Evolutionary conservation across 2,329 filamentous ascomycete species (phyloP).

Genomic region (Aspergillus pseudonomiae): DNA sequence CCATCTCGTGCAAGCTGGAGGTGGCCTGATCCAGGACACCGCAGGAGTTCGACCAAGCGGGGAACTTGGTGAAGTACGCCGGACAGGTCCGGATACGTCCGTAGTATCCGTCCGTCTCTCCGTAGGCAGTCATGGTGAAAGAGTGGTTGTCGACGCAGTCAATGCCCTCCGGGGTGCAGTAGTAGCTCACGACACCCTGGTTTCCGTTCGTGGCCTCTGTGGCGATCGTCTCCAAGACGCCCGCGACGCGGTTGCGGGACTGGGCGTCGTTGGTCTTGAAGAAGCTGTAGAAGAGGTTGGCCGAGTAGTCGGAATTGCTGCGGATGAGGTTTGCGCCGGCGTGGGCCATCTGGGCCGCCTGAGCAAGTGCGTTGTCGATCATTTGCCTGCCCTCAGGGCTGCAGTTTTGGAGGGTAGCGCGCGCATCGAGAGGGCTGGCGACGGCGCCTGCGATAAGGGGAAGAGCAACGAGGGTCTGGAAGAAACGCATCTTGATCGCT

Average conservation of each 20-base stretch:
- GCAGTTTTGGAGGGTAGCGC: slow-evolving; percentile 1
- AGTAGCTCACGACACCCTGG: neutral
- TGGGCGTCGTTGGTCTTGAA: slow-evolving; percentile 6
- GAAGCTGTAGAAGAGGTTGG: slow-evolving; percentile 2
- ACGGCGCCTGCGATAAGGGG: neutral
- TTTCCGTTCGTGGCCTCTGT: neutral
- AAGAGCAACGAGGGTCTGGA: neutral
- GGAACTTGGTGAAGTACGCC: slow-evolving; percentile 6
- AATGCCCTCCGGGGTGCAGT: slow-evolving; percentile 6
- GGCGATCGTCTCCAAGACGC: slow-evolving; percentile 4
- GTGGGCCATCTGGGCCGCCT: neutral
- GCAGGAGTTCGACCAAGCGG: neutral
- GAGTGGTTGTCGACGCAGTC: neutral
- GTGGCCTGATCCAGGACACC: slow-evolving; percentile 5
- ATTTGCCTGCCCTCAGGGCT: neutral
- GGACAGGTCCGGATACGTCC: slow-evolving; percentile 6
- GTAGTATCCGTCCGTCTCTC: slow-evolving; percentile 6
- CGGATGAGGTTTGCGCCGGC: slow-evolving; percentile 1
- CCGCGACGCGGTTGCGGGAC: neutral
- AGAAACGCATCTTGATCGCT: slow-evolving; percentile 7
- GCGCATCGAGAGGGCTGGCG: neutral
- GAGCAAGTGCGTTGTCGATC: neutral
- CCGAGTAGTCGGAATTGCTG: neutral
- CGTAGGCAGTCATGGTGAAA: slow-evolving; percentile 4
- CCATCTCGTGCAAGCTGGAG: slow-evolving; percentile 7